These are phyloP conservation scores for Populus deltoides DNA, from an alignment of 345 rosid genomes.

Conservation along the genomic window DNA sequence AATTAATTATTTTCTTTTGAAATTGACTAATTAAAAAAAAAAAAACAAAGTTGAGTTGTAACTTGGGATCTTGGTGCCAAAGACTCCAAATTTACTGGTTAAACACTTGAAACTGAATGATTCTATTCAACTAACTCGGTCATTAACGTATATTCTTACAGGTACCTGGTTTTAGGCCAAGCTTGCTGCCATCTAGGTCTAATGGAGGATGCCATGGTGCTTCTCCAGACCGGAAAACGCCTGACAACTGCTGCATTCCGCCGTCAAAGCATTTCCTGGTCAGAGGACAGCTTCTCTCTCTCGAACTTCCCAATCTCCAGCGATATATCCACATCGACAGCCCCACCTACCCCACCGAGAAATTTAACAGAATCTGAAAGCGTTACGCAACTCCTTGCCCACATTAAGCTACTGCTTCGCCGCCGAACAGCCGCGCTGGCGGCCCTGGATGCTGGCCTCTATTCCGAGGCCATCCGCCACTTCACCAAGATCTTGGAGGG, in stretches of 20 bases:
- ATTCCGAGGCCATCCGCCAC: slow-evolving; percentile 86
- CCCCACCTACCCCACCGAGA: slow-evolving; percentile 58
- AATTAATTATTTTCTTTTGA: not conserved
- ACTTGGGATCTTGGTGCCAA: not conserved
- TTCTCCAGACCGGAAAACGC: slow-evolving; percentile 90
- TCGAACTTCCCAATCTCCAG: slow-evolving; percentile 32
- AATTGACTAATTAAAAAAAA: not conserved
- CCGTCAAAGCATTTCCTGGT: slow-evolving; percentile 74
- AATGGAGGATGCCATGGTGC: slow-evolving; percentile 96
- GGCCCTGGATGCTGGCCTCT: slow-evolving; percentile 75
- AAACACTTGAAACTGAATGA: not conserved
- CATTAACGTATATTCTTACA: slow-evolving; percentile 13
- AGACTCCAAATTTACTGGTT: not conserved
- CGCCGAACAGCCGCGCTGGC: slow-evolving; percentile 88
- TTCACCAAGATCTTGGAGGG: slow-evolving; percentile 86
- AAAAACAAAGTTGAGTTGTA: not conserved
- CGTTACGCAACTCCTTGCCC: slow-evolving; percentile 61
- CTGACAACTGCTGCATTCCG: slow-evolving; percentile 92
- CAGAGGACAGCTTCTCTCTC: slow-evolving; percentile 83
- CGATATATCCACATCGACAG: slow-evolving; percentile 27
- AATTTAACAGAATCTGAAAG: slow-evolving; percentile 45
- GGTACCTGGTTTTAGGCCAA: slow-evolving; percentile 81
- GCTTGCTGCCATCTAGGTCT: slow-evolving; percentile 91
- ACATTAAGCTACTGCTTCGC: slow-evolving; percentile 81
- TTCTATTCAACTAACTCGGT: not conserved